Evolutionary conservation across 108 stramenopile genomes (phyloP), one percentile per base, ranked within the genome.

Genomic region (Pseudonitzschia multiseries): DNA sequence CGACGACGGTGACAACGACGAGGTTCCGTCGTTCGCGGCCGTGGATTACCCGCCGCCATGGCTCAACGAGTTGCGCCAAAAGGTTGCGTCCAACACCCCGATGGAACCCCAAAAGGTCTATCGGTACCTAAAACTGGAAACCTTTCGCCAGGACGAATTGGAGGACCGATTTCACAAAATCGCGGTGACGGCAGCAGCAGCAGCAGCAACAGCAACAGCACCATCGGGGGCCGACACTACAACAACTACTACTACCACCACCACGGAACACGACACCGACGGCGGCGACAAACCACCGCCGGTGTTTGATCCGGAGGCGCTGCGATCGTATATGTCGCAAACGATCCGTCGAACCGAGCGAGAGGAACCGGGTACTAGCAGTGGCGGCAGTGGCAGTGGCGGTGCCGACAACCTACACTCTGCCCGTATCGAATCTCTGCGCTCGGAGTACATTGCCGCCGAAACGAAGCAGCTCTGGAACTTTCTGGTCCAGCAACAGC

Each of bases 111-210:
- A 52, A 33, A 56, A 20, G 28, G 31, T 74, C 32, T 79, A 59
- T 65, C 73, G 57, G 24, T 79, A 79, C 57, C 54, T 79, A 8
- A 14, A 27, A 5, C 57, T 79, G 46, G 43, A 74, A 74, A 32
- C 33, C 21, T 79, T 43, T 42, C 0, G 56, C 0, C 8, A 12
- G 0, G 65, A 66, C 4, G 78, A 79, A 65, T 18, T 79, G 13
- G 0, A 74, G 28, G 9, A 44, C 17, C 48, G 73, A 5, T 79
- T 74, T 64, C 0, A 54, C n/a, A 18, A 0, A 0, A 79, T 79
- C 26, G 26, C 28, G 36, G 27, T 0, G 29, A n/a, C 6, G 36
- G 61, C n/a, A 40, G 15, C 61, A 17, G 29, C 36, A n/a, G 36
- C 29, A 6, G 8, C 33, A 62, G 61, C 33, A 18, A 62, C 33